Conservation (phyloP, 345 rosid genomes). For the Corchorus olitorius region DNA sequence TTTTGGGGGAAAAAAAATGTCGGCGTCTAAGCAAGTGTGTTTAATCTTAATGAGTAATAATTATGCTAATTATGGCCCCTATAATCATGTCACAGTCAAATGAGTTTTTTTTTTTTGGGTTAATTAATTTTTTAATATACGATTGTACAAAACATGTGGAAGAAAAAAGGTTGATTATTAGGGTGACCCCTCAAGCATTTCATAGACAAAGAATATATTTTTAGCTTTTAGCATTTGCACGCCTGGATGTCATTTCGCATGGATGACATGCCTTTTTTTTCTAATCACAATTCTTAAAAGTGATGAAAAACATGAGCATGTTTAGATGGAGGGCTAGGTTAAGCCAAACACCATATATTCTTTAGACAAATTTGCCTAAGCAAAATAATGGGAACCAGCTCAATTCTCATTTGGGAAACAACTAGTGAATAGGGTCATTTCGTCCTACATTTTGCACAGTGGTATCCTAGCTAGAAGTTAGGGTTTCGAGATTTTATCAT, state of each 20-base stretch:
- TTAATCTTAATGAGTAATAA: slow-evolving; percentile 15
- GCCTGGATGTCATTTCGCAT: slow-evolving; percentile 31
- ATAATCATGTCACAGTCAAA: slow-evolving; percentile 27
- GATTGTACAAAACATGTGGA: not conserved
- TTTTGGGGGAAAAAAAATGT: not conserved
- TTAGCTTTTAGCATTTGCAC: slow-evolving; percentile 11
- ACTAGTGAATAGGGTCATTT: not conserved
- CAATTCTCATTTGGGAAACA: slow-evolving; percentile 14
- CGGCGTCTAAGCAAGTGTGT: not conserved
- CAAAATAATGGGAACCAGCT: slow-evolving; percentile 29
- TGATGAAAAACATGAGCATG: not conserved
- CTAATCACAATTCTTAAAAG: not conserved
- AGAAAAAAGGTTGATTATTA: not conserved
- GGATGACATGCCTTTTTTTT: slow-evolving; percentile 6
- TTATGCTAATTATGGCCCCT: slow-evolving; percentile 28
- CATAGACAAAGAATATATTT: not conserved
- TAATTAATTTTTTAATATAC: too few species aligned
- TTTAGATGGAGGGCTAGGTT: not conserved
- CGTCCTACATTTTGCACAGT: not conserved
- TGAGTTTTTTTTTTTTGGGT: not conserved
- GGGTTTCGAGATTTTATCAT: too few species aligned
- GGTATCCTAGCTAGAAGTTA: not conserved
- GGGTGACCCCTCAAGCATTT: not conserved
- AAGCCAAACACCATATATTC: not conserved
- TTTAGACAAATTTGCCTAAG: not conserved